Evolutionary conservation across 352 stramenopile genomes (phyloP), one percentile per base, ranked within the genome.

Genomic region (Pythium sukuiense): DNA sequence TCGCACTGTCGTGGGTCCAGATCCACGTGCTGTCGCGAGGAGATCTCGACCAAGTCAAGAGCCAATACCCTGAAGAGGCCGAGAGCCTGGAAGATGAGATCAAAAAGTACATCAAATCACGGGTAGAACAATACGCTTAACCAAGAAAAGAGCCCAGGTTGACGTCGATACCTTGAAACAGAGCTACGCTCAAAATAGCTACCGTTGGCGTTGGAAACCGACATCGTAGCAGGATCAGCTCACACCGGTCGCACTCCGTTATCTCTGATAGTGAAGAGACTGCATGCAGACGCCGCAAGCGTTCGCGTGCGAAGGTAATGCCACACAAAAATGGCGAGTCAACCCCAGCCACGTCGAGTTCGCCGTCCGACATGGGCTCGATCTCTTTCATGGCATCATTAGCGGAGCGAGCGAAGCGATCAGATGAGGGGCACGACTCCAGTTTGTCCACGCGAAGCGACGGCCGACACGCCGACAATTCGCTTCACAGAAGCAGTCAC

Each of bases 1-100:
- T 89, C n/a, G 84, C 84, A 6, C 70, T 90, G 13, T 80, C 80
- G n/a, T 90, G 81, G 81, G 81, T 90, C 13, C 81, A 89, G 43
- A 90, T 92, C 50, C 82, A 90, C 52, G 80, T 90, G 43, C 67
- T 90, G 6, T 80, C 72, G 55, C 77, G 79, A 5, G 61, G 71
- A n/a, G 80, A 91, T 37, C 59, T 91, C 11, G 79, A 91, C 32
- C 73, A 79, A 52, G 80, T 91, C 11, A 87, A 85, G 43, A 77
- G 80, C 24, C 76, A 88, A 46, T 91, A 89, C 46, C 70, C 76
- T 1, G 81, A 74, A 1, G 79, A 91, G 30, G 73, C 76, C 3
- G 69, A 81, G 49, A 76, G 85, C 30, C 72, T 91, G 3, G 79
- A 89, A 50, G 69, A 73, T n/a, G 79, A 90, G 65, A 90, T 90